These are phyloP conservation scores for Acer saccharum DNA, from an alignment of 345 rosid genomes.

Conservation along the genomic window DNA sequence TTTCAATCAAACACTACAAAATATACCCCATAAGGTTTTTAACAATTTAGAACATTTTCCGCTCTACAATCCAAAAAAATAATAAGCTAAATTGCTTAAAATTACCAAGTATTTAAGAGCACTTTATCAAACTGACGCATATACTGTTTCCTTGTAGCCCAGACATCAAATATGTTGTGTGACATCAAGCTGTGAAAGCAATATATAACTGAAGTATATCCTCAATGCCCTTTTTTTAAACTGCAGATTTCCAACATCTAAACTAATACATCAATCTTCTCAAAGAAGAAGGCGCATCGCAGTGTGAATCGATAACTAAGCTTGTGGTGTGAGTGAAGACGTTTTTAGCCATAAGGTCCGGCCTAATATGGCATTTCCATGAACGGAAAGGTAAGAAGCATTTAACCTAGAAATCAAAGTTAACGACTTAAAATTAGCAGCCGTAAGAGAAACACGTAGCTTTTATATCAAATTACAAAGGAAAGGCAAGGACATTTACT, in stretches of 20 bases:
- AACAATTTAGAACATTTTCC: background rate
- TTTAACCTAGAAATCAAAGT: constrained; percentile 62
- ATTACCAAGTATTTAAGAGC: background rate
- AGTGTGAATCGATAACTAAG: constrained; percentile 12
- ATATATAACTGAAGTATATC: background rate
- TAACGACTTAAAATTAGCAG: constrained; percentile 16
- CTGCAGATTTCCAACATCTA: background rate
- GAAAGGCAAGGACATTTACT: constrained; percentile 38
- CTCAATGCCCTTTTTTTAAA: background rate
- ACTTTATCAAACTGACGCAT: background rate
- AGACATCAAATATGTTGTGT: background rate
- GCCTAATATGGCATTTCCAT: constrained; percentile 74
- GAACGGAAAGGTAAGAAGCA: constrained; percentile 71
- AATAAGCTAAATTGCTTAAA: background rate
- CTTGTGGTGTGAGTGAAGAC: constrained; percentile 51
- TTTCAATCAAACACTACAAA: background rate
- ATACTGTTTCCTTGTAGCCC: background rate
- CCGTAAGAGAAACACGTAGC: constrained; percentile 5
- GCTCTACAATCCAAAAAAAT: background rate
- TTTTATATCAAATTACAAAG: background rate
- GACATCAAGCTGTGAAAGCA: background rate
- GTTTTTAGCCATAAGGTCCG: constrained; percentile 71
- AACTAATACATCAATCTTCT: background rate
- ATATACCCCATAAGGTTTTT: background rate
- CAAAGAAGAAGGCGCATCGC: background rate